phyloP scores from a whole-genome alignment of 805 yeast species.

The Candida khao-thaluensis region DNA sequence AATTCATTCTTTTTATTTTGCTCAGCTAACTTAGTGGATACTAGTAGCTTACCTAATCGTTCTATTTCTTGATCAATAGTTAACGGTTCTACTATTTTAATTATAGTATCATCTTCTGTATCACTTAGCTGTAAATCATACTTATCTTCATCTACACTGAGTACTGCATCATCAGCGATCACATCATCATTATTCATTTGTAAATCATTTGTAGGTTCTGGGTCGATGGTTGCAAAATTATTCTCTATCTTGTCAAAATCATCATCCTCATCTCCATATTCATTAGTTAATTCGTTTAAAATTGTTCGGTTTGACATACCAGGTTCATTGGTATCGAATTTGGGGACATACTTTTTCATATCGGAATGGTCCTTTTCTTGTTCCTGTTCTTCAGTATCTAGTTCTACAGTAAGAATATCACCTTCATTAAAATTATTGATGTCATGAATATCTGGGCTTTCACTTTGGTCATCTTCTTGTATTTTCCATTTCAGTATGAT shows the following conservation, averaged over 20 bases:
- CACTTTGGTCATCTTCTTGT: conserved; percentile 7
- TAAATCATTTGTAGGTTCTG: conserved; percentile 11
- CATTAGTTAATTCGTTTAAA: conserved; percentile 11
- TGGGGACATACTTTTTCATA: conserved; percentile 13
- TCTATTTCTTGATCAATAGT: conserved; percentile 7
- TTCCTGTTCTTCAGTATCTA: too few relatives aligned
- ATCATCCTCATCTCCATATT: conserved; percentile 14
- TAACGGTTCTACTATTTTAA: conserved; percentile 11
- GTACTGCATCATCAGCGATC: conserved; percentile 1
- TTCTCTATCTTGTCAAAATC: conserved; percentile 10
- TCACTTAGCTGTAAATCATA: conserved; percentile 16
- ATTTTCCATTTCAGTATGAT: not conserved
- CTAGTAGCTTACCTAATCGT: conserved; percentile 8
- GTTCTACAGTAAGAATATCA: conserved; percentile 31
- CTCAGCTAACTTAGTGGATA: conserved; percentile 3
- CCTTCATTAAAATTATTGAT: conserved; percentile 7
- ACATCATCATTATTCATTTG: conserved; percentile 9
- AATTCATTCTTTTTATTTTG: conserved; percentile 4
- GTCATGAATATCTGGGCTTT: conserved; percentile 1
- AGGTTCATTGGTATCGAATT: conserved; percentile 9
- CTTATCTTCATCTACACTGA: conserved; percentile 10
- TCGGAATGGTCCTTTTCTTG: not conserved
- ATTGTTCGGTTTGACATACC: conserved; percentile 6
- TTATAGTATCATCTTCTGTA: conserved; percentile 9
- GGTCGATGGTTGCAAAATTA: conserved; percentile 12